Conservation (phyloP, 352 stramenopile species). For the Phytophthora sp. region DNA sequence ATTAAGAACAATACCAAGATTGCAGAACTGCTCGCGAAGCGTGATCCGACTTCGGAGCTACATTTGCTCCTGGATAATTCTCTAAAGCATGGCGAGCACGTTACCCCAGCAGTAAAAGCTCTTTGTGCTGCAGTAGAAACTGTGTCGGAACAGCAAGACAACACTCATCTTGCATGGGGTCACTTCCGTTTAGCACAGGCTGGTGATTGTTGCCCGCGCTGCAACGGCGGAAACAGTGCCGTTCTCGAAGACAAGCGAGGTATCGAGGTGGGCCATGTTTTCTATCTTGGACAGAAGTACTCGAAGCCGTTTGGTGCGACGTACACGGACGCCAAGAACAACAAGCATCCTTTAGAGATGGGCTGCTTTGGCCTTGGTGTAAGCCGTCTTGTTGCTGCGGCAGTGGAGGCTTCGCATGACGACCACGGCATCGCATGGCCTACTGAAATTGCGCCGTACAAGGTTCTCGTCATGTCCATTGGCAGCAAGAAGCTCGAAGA, state of each 20-base stretch:
- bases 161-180: constrained; percentile 31
- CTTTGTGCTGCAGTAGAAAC: constrained; percentile 22
- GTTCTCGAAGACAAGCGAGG: constrained; percentile 74
- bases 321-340: constrained; percentile 53
- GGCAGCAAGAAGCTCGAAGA: constrained; percentile 65
- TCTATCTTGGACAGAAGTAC: constrained; percentile 91
- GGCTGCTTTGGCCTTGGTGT: constrained; percentile 90
- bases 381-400: constrained; percentile 76
- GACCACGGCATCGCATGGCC: constrained; percentile 84
- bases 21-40: constrained; percentile 22
- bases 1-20: constrained; percentile 31
- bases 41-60: constrained; percentile 26
- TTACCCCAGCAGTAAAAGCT: constrained; percentile 20
- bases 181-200: constrained; percentile 73
- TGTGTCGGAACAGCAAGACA: constrained; percentile 19
- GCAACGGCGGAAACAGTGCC: constrained; percentile 32
- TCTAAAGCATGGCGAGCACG: constrained; percentile 28
- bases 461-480: constrained; percentile 82
- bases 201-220: constrained; percentile 70
- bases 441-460: constrained; percentile 78
- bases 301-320: constrained; percentile 79
- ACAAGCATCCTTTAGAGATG: constrained; percentile 83
- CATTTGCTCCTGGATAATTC: constrained; percentile 79
- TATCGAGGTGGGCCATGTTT: constrained; percentile 91
- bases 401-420: constrained; percentile 85